Evolutionary conservation across 352 stramenopile genomes (phyloP).

Genomic region (Pilasporangium apinafurcum): DNA sequence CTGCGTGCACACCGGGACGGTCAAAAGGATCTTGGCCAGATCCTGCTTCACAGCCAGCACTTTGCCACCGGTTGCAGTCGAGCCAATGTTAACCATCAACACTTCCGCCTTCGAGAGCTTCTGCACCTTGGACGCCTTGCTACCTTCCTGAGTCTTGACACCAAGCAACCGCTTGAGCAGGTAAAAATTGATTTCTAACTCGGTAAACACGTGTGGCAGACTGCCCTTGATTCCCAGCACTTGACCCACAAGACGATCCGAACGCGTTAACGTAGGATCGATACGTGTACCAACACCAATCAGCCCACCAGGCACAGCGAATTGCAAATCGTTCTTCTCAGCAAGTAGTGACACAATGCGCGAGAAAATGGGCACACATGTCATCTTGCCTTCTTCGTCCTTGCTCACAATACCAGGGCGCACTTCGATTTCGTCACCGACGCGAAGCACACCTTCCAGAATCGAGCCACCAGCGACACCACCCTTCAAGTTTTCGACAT

Average conservation of each 20-base stretch:
- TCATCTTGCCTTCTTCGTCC: constrained; percentile 94
- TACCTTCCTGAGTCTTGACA: constrained; percentile 98
- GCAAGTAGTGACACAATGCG: constrained; percentile 97
- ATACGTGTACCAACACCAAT: constrained; percentile 99
- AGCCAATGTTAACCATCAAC: constrained; percentile 99
- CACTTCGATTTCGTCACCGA: constrained; percentile 99
- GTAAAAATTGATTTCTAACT: constrained; percentile 99
- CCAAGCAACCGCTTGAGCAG: constrained; percentile 98
- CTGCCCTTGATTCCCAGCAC: constrained; percentile 96
- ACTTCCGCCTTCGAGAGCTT: constrained; percentile 99
- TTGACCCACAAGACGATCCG: constrained; percentile 99
- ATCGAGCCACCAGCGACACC: constrained; percentile 90
- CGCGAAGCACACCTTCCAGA: constrained; percentile 95
- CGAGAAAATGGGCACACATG: constrained; percentile 91
- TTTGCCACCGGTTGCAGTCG: constrained; percentile 96
- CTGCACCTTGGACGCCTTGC: constrained; percentile 98
- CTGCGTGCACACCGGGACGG: constrained; percentile 99
- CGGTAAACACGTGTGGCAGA: constrained; percentile 98
- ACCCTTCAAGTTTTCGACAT: constrained; percentile 96
- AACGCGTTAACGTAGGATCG: constrained; percentile 98
- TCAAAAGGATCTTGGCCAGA: constrained; percentile 98
- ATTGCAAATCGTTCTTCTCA: constrained; percentile 99
- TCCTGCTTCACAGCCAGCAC: constrained; percentile 95
- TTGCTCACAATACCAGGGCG: constrained; percentile 99
- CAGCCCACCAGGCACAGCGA: constrained; percentile 97